Base-by-base conservation (phyloP, 2,329 filamentous ascomycete genomes). In the Emmonsia crescens region DNA sequence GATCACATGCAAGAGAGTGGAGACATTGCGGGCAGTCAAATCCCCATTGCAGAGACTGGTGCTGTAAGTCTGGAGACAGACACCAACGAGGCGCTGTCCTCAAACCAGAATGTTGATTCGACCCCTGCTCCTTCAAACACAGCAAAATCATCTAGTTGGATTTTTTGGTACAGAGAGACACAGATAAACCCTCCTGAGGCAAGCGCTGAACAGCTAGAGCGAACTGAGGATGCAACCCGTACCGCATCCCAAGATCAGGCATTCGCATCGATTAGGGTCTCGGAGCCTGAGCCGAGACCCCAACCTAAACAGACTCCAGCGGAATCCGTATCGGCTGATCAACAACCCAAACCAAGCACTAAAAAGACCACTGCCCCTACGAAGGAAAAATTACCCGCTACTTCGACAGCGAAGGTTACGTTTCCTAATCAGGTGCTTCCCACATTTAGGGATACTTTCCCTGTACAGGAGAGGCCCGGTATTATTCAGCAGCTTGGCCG, bases 401-500 rank as follows among this genome's bases (percentile, higher is more conserved):
- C 61, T 33, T 42, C 46, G 8, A 14, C 33, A 19, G 12, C 38
- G 31, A 67, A 67, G 21, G 48, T 71, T 70, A 59, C 66, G 31
- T 64, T 77, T 9, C 73, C 77, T 12, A 82, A 81, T 63, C 74
- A 81, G 62, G 69, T 82, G 4, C 71, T 82, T 33, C 80, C 80
- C 8, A 70, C 70, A 19, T 78, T 82, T 55, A 73, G 74, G 62
- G 75, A 76, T 27, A 82, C 77, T 8, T 80, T 80, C 63, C 68
- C 70, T 38, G 61, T 73, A 57, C 71, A 77, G 66, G 74, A 76
- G 64, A 71, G 72, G 10, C 86, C 88, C 1, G 88, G 88, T 5
- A 83, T 91, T 19, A 70, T 91, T n/a, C 83, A 86, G 64, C 76
- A 76, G 36, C 69, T 81, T 54, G 72, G 75, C 68, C 68, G 80